phyloP scores from a whole-genome alignment of 2,329 filamentous ascomycete genomes.

The Botrytis cinerea region DNA sequence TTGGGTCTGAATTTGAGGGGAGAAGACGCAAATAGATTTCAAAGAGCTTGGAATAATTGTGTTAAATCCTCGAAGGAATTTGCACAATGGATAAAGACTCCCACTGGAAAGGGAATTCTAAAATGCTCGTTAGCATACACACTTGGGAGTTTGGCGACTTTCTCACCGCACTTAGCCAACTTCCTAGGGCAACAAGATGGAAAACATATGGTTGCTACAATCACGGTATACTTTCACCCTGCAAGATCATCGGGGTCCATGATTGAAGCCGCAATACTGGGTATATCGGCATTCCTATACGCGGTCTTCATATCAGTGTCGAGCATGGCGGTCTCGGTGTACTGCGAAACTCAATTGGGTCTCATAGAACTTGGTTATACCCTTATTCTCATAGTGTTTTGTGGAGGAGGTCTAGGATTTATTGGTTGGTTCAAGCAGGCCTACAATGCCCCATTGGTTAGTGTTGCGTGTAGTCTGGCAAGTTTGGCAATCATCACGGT shows the following conservation, averaged over 20 bases:
- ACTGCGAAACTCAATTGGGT: slow-evolving; percentile 69
- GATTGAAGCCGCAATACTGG: slow-evolving; percentile 79
- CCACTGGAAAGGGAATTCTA: slow-evolving; percentile 75
- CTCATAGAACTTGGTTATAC: slow-evolving; percentile 72
- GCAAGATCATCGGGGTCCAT: slow-evolving; percentile 85
- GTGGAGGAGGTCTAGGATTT: slow-evolving; percentile 83
- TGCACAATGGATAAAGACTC: slow-evolving; percentile 66
- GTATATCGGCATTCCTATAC: slow-evolving; percentile 76
- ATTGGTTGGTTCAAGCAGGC: slow-evolving; percentile 85
- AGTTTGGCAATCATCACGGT: slow-evolving; percentile 88
- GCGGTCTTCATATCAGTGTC: slow-evolving; percentile 73
- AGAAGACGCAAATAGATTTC: slow-evolving; percentile 37
- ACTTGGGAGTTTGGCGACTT: slow-evolving; percentile 82
- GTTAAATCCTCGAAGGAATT: slow-evolving; percentile 45
- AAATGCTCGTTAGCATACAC: slow-evolving; percentile 92
- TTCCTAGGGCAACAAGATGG: slow-evolving; percentile 83
- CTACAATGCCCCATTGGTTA: slow-evolving; percentile 76
- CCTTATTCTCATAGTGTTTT: slow-evolving; percentile 78
- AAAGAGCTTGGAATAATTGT: slow-evolving; percentile 41
- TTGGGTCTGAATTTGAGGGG: slow-evolving; percentile 15
- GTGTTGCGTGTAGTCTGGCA: slow-evolving; percentile 81
- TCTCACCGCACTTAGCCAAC: slow-evolving; percentile 70
- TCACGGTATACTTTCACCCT: slow-evolving; percentile 94
- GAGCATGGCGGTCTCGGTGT: slow-evolving; percentile 85
- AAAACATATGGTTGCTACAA: slow-evolving; percentile 90